These are phyloP conservation scores for Leucaena leucocephala DNA, from an alignment of 306 rosid genomes.

Conservation along the genomic window DNA sequence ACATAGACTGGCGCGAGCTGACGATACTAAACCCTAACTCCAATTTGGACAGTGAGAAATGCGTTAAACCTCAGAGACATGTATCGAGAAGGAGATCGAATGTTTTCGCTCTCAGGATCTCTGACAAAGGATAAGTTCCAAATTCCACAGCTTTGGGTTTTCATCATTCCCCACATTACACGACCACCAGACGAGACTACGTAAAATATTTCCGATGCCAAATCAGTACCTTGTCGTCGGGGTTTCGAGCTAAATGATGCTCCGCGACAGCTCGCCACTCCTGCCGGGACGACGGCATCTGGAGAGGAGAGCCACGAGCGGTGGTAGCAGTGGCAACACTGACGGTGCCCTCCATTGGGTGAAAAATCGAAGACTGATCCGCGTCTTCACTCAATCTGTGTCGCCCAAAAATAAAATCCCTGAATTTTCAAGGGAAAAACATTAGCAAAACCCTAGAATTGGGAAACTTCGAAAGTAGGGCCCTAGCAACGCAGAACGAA, in stretches of 20 bases:
- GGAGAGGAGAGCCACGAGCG: slow-evolving; percentile 50
- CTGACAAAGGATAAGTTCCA: not conserved
- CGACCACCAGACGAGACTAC: slow-evolving; percentile 19
- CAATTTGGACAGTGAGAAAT: not conserved
- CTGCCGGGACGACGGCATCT: slow-evolving; percentile 43
- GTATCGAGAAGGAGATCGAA: not conserved
- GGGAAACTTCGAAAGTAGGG: not conserved
- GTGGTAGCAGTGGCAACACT: slow-evolving; percentile 33
- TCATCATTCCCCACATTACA: slow-evolving; percentile 14
- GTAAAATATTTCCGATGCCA: slow-evolving; percentile 17
- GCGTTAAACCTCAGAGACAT: not conserved
- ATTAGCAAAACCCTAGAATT: slow-evolving; percentile 26
- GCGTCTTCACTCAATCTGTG: slow-evolving; percentile 17
- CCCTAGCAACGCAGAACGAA: not conserved
- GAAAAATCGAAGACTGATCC: not conserved
- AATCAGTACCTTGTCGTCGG: slow-evolving; percentile 62
- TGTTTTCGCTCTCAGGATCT: not conserved
- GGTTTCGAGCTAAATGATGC: slow-evolving; percentile 53
- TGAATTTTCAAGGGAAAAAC: slow-evolving; percentile 31
- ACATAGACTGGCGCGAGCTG: not conserved
- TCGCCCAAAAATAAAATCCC: slow-evolving; percentile 28
- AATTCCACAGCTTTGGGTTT: not conserved
- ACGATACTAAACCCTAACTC: slow-evolving; percentile 42
- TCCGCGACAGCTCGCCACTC: slow-evolving; percentile 75
- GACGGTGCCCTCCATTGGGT: slow-evolving; percentile 63